Percentiles rank a stretch among this genome's conserved stretches.
Conservation (phyloP, 768 basidiomycete genomes). For the Porphyrellus cyaneotinctus region DNA sequence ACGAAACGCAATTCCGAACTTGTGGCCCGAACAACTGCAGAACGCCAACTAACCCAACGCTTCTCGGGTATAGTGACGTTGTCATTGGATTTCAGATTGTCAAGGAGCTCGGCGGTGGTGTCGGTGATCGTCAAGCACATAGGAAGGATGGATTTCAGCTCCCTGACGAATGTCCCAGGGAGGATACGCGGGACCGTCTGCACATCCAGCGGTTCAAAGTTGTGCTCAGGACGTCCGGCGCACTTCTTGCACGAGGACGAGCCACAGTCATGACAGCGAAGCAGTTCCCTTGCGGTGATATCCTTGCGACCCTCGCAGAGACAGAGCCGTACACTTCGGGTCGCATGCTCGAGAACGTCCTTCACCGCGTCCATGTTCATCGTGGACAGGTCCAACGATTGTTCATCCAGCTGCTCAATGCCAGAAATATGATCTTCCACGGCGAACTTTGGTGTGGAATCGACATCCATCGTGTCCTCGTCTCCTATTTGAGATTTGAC, state of each 20-base stretch:
- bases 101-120: slow-evolving; percentile 50
- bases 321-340: slow-evolving; percentile 74
- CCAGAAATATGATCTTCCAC: slow-evolving; percentile 60
- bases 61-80: slow-evolving; percentile 44
- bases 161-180: slow-evolving; percentile 70
- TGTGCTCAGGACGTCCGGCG: slow-evolving; percentile 89
- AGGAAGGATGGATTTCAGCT: slow-evolving; percentile 75
- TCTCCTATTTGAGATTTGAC: slow-evolving; percentile 26
- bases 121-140: slow-evolving; percentile 71
- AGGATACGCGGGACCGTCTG: slow-evolving; percentile 53
- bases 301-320: slow-evolving; percentile 85
- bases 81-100: slow-evolving; percentile 41
- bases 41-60: slow-evolving; percentile 67
- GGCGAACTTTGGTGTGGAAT: slow-evolving; percentile 24
- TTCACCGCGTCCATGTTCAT: slow-evolving; percentile 44
- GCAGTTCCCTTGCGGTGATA: slow-evolving; percentile 63
- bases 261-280: slow-evolving; percentile 71
- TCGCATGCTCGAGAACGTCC: slow-evolving; percentile 59
- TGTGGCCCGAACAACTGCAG: slow-evolving; percentile 58
- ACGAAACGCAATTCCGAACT: slow-evolving; percentile 73
- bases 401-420: slow-evolving; percentile 60
- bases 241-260: slow-evolving; percentile 81
- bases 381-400: slow-evolving; percentile 66
- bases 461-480: slow-evolving; percentile 48
- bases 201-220: slow-evolving; percentile 53